Conservation (phyloP, 1,139 yeast species). For the Geotrichum restrictum region DNA sequence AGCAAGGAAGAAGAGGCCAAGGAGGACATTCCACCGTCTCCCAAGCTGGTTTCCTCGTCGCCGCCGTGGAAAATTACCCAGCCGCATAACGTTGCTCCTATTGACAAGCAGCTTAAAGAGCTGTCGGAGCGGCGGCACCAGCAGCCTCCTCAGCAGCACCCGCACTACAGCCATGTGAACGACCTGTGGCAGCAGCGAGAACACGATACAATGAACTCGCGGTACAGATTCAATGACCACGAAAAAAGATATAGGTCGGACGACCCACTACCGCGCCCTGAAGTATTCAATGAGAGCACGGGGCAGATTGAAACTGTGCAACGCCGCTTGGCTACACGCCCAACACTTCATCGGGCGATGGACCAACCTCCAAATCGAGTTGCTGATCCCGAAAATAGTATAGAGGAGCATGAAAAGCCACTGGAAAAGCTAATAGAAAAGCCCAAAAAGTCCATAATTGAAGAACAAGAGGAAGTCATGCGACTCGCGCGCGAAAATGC, state of each 20-base stretch:
- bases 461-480: constrained; percentile 39
- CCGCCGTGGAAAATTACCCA: constrained; percentile 26
- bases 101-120: constrained; percentile 32
- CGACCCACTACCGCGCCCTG: constrained; percentile 31
- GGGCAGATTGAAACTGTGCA: constrained; percentile 31
- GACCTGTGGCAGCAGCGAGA: constrained; percentile 13
- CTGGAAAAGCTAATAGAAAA: neutral
- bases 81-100: constrained; percentile 28
- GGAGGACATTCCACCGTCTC: constrained; percentile 11
- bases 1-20: constrained; percentile 5
- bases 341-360: too few relatives aligned
- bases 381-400: too few relatives aligned
- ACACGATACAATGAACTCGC: constrained; percentile 24
- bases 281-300: constrained; percentile 35
- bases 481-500: constrained; percentile 23
- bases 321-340: neutral
- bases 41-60: constrained; percentile 23
- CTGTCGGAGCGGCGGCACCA: constrained; percentile 25
- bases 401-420: too few relatives aligned
- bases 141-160: constrained; percentile 20
- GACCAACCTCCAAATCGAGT: too few relatives aligned
- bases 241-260: constrained; percentile 34
- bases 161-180: constrained; percentile 14
- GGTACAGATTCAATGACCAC: constrained; percentile 33
- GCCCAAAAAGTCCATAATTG: constrained; percentile 21